Evolutionary conservation across 2,329 filamentous ascomycete genomes (phyloP), one percentile per base, ranked within the genome.

Genomic region (Aspergillus glaucus): DNA sequence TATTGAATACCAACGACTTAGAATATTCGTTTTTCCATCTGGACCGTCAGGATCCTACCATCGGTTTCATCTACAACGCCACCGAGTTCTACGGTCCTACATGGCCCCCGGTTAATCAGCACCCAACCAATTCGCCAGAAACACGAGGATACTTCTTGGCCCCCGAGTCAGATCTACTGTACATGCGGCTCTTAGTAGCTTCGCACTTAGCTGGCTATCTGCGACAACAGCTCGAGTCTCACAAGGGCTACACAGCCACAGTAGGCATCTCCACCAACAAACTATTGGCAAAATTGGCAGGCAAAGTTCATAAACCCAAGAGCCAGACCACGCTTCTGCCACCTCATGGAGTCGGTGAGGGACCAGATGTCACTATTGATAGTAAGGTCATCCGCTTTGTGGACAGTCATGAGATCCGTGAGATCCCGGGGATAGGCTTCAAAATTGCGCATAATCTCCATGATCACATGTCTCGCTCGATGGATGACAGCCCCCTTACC

Each of bases 251-350:
- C 68, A 95, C 90, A 0, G 86, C 86, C 24, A 92, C 91, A 1
- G 90, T 88, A 39, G 92, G 92, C 3, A 82, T 97, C 19, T 86
- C 90, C 2, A 94, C 88, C 0, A 92, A 86, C 61, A 97, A 97
- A 67, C 69, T 92, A 4, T 75, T 95, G 9, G 83, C 87, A 50
- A 97, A 97, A 67, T 77, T 97, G 12, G 87, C 84, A 8, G 92
- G 92, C 10, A 87, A 82, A 64, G 75, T 85, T 50, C 82, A 96
- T 65, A 97, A 97, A 70, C 92, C 92, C 1, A 84, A 85, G 50
- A 86, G 82, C 52, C 93, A 97, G 67, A 97, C 92, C 0, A 89
- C 87, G 0, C 73, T 97, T 6, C 69, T 95, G 40, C 83, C 86
- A 4, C 80, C 86, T 1, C 79, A 80, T 47, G 72, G 74, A 3